Evolutionary conservation across 192 early-diverging fungal genomes (phyloP).

Genomic region (Coemansia aciculifera): DNA sequence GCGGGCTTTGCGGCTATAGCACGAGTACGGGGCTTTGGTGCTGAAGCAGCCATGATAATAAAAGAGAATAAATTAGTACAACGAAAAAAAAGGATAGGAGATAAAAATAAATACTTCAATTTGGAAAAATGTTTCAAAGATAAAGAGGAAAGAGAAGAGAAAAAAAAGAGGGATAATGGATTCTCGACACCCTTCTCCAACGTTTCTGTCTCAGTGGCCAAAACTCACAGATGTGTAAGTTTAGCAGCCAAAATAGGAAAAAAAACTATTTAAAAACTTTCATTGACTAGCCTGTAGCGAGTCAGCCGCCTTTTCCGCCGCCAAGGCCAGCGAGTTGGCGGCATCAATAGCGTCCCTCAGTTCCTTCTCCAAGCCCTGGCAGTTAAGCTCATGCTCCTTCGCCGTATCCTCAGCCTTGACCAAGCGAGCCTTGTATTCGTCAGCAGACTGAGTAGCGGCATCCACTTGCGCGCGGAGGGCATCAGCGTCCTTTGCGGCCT

Average conservation of each 20-base stretch:
- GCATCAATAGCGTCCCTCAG: slow-evolving; percentile 31
- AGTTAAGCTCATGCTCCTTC: slow-evolving; percentile 15
- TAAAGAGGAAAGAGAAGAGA: neutral
- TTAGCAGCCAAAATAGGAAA: too few species aligned
- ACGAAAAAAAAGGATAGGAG: slow-evolving; percentile 4
- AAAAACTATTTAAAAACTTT: neutral
- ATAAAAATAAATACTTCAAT: neutral
- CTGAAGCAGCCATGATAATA: neutral
- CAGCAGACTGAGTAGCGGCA: slow-evolving; percentile 13
- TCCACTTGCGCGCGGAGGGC: slow-evolving; percentile 23
- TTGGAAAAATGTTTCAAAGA: neutral
- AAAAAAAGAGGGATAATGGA: neutral
- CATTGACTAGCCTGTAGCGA: neutral
- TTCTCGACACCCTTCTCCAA: neutral
- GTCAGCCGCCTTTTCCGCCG: slow-evolving; percentile 48
- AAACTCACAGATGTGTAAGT: neutral
- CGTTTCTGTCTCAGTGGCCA: neutral
- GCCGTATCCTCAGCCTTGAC: slow-evolving; percentile 17
- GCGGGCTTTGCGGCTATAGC: slow-evolving; percentile 6
- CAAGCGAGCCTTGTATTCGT: slow-evolving; percentile 25
- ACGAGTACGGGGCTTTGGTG: slow-evolving; percentile 4
- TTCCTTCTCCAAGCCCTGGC: slow-evolving; percentile 30
- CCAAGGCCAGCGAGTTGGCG: slow-evolving; percentile 36
- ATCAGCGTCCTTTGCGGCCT: slow-evolving; percentile 21
- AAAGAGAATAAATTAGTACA: neutral